A percentile compares a stretch with the other conserved stretches of the same genome.
These are phyloP conservation scores for Candida dubliniensis DNA, from an alignment of 1,139 yeast species.

Conservation along the genomic window DNA sequence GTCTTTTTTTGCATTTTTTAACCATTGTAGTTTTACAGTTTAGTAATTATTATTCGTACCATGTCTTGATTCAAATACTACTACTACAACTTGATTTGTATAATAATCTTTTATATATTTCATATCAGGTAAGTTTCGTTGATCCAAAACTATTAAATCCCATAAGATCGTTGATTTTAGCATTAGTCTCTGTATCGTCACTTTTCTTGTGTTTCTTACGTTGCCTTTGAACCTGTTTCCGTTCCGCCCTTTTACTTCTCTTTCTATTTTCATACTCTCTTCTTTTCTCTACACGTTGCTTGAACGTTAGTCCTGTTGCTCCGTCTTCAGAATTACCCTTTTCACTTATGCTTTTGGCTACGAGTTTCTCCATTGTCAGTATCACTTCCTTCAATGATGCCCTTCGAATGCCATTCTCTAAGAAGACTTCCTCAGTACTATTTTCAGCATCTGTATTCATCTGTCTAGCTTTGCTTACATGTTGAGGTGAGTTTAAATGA, in stretches of 20 bases:
- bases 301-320: constrained; percentile 23
- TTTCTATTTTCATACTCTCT: constrained; percentile 41
- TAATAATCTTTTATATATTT: too few species aligned
- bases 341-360: constrained; percentile 24
- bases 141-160: constrained; percentile 57
- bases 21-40: too few species aligned
- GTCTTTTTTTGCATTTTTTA: too few species aligned
- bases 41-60: too few species aligned
- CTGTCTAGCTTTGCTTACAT: constrained; percentile 32
- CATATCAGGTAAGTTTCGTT: constrained; percentile 19
- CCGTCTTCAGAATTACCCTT: constrained; percentile 4
- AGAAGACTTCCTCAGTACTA: constrained; percentile 26
- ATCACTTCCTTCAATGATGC: constrained; percentile 34
- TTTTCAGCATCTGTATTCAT: constrained; percentile 24
- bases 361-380: constrained; percentile 33
- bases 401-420: constrained; percentile 35
- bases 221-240: constrained; percentile 22
- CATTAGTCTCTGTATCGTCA: neutral
- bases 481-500: constrained; percentile 76
- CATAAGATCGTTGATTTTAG: constrained; percentile 45
- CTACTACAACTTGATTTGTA: too few species aligned
- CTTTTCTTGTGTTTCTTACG: constrained; percentile 13
- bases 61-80: too few species aligned
- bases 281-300: constrained; percentile 45
- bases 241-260: constrained; percentile 27